A percentile compares a stretch with the other conserved stretches of the same genome.
Conservation (phyloP, 139 green algal genomes). For the Picochlorum costavermella region DNA sequence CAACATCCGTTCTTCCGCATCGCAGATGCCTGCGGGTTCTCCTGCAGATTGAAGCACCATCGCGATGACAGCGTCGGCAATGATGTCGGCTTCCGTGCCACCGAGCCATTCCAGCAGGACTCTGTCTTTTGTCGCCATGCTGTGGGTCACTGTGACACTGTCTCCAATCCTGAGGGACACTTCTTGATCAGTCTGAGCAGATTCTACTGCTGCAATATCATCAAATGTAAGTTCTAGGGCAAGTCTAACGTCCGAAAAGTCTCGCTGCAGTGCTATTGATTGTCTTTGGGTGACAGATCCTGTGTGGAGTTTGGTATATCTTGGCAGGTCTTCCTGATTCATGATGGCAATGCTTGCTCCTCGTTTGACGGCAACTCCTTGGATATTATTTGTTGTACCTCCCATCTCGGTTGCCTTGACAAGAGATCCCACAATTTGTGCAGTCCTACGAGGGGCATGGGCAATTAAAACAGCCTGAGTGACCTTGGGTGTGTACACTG, state of each 20-base stretch:
- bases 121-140: constrained; percentile 2
- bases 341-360: constrained; percentile 53
- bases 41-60: constrained; percentile 65
- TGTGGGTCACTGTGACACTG: constrained; percentile 28
- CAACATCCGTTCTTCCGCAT: constrained; percentile 35
- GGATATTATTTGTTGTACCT: constrained; percentile 29
- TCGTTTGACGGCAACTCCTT: constrained; percentile 65
- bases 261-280: constrained; percentile 45
- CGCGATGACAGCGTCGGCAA: constrained; percentile 89
- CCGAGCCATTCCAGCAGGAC: constrained; percentile 85
- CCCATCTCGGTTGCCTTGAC: constrained; percentile 31
- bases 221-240: constrained; percentile 87
- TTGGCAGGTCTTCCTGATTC: constrained; percentile 71
- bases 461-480: constrained; percentile 49
- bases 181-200: neutral
- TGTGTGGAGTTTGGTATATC: constrained; percentile 77
- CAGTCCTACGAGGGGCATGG: constrained; percentile 52
- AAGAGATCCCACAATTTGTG: constrained; percentile 46
- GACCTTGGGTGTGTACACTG: constrained; percentile 54
- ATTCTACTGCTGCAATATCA: constrained; percentile 22
- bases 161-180: constrained; percentile 28
- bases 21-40: constrained; percentile 34
- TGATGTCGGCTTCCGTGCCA: constrained; percentile 71
- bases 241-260: constrained; percentile 59
- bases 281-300: constrained; percentile 73